Evolutionary conservation across 1,139 yeast genomes (phyloP).

Genomic region (Candida tropicalis): DNA sequence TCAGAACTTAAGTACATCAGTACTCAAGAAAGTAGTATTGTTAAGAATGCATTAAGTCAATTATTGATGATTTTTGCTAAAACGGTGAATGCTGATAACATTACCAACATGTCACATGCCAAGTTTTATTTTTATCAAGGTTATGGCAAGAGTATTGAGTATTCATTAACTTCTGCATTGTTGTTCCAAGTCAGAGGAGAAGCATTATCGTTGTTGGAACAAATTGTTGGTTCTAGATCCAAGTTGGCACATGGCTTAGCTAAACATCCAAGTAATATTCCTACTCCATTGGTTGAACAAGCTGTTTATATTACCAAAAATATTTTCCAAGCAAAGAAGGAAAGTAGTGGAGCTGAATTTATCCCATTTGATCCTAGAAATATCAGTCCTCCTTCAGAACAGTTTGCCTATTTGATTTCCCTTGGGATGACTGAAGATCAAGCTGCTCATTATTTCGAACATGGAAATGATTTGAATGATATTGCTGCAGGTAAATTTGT

Average conservation of each 20-base stretch:
- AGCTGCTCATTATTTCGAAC: constrained; percentile 42
- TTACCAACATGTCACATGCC: constrained; percentile 27
- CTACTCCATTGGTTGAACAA: constrained; percentile 34
- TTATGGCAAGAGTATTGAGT: constrained; percentile 23
- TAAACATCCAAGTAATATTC: constrained; percentile 23
- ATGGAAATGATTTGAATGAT: constrained; percentile 24
- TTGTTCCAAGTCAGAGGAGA: constrained; percentile 43
- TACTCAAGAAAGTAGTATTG: constrained; percentile 37
- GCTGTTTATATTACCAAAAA: constrained; percentile 38
- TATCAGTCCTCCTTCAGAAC: constrained; percentile 55
- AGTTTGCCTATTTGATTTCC: constrained; percentile 46
- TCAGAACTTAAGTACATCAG: constrained; percentile 40
- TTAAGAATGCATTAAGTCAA: constrained; percentile 43
- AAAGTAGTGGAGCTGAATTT: constrained; percentile 31
- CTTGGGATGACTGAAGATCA: constrained; percentile 46
- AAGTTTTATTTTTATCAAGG: constrained; percentile 30
- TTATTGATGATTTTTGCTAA: constrained; percentile 44
- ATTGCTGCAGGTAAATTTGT: constrained; percentile 26
- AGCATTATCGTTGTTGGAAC: constrained; percentile 37
- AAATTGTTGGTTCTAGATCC: constrained; percentile 28
- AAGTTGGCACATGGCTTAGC: constrained; percentile 12
- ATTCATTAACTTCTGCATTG: constrained; percentile 30
- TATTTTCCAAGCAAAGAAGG: constrained; percentile 29
- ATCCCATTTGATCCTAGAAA: constrained; percentile 50
- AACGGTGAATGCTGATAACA: constrained; percentile 30